A percentile compares a stretch with the other conserved stretches of the same genome.
These are phyloP conservation scores for Colletotrichum orbiculare DNA, from an alignment of 2,329 filamentous ascomycete genomes.

Conservation along the genomic window DNA sequence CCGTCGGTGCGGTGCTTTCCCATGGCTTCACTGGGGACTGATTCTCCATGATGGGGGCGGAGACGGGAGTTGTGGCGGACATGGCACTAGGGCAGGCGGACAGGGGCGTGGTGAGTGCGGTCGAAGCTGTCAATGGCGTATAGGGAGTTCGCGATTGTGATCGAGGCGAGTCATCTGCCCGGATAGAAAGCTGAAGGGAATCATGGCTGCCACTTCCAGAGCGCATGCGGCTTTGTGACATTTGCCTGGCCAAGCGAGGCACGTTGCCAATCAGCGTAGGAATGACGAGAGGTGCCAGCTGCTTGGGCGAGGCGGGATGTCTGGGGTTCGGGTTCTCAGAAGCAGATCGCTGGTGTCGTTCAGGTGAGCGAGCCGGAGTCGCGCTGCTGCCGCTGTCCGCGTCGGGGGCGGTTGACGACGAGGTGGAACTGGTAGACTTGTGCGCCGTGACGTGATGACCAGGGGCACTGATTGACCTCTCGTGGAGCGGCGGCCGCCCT, in stretches of 20 bases:
- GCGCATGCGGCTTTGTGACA: constrained; percentile 58
- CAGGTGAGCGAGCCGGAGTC: constrained; percentile 22
- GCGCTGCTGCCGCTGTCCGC: not conserved
- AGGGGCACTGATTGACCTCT: constrained; percentile 73
- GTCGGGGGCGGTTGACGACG: constrained; percentile 43
- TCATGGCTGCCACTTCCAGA: constrained; percentile 57
- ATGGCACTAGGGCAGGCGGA: constrained; percentile 51
- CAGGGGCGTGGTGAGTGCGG: constrained; percentile 54
- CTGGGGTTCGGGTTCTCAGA: constrained; percentile 31
- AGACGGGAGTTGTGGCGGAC: constrained; percentile 53
- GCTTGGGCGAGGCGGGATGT: constrained; percentile 61
- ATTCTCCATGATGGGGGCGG: constrained; percentile 57
- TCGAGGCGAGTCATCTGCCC: constrained; percentile 58
- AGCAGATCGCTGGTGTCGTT: constrained; percentile 34
- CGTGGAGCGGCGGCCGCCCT: constrained; percentile 71
- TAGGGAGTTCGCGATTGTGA: constrained; percentile 54
- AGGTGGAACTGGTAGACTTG: constrained; percentile 51
- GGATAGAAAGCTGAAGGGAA: constrained; percentile 51
- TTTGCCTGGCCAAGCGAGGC: constrained; percentile 44
- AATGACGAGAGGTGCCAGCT: constrained; percentile 68
- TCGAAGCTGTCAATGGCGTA: constrained; percentile 56
- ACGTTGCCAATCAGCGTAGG: constrained; percentile 44
- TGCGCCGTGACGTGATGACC: constrained; percentile 61
- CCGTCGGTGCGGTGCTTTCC: constrained; percentile 47
- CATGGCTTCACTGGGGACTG: constrained; percentile 57